These are phyloP conservation scores for Torulaspora maleeae DNA, from an alignment of 805 yeast genomes.

Conservation along the genomic window DNA sequence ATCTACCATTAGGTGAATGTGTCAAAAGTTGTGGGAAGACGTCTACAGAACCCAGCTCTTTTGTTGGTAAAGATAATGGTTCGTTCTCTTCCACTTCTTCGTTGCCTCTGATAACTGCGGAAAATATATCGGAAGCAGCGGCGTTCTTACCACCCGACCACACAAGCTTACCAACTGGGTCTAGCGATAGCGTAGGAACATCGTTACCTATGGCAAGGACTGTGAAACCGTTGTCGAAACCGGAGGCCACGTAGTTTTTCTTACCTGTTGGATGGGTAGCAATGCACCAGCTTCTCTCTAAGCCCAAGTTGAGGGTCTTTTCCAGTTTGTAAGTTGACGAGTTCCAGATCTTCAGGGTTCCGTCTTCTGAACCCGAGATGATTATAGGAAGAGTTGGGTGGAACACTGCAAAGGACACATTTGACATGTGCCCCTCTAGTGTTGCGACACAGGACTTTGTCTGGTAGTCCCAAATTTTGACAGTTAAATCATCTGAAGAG, in stretches of 20 bases:
- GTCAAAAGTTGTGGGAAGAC: conserved; percentile 80
- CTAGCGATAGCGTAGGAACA: conserved; percentile 91
- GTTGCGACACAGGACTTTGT: conserved; percentile 94
- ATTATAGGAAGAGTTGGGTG: conserved; percentile 96
- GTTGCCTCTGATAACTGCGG: conserved; percentile 68
- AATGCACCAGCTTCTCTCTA: conserved; percentile 97
- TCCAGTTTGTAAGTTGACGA: conserved; percentile 90
- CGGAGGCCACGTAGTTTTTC: conserved; percentile 79
- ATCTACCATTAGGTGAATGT: conserved; percentile 97
- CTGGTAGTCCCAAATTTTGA: conserved; percentile 95
- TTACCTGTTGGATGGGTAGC: conserved; percentile 59
- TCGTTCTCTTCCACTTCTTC: conserved; percentile 78
- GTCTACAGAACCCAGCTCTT: conserved; percentile 93
- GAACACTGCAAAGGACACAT: conserved; percentile 95
- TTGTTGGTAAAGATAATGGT: conserved; percentile 65
- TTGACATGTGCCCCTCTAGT: conserved; percentile 86
- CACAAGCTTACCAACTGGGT: conserved; percentile 82
- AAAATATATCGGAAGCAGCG: conserved; percentile 61
- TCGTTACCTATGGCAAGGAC: conserved; percentile 87
- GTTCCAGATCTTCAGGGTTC: conserved; percentile 92
- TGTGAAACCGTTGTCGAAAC: conserved; percentile 93
- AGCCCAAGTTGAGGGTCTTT: conserved; percentile 81
- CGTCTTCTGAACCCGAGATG: conserved; percentile 95
- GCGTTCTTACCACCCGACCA: conserved; percentile 76
- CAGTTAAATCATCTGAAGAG: conserved; percentile 83